These are phyloP conservation scores for Murraya paniculata DNA, from an alignment of 345 rosid species.

Conservation along the genomic window DNA sequence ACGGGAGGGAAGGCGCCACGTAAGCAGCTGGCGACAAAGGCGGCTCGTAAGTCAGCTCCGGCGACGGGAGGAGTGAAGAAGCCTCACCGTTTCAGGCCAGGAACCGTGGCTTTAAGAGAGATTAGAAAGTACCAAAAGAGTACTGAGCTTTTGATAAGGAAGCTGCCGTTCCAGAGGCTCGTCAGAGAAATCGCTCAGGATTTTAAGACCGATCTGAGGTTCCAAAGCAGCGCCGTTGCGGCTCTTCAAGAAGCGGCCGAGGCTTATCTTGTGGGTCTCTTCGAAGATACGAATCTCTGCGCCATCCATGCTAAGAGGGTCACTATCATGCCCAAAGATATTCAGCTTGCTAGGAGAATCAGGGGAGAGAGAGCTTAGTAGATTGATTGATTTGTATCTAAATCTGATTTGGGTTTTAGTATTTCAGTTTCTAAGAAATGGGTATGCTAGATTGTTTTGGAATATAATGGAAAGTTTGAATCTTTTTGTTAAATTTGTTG, in stretches of 20 bases:
- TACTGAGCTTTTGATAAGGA: slow-evolving; percentile 49
- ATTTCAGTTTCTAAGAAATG: too few relatives aligned
- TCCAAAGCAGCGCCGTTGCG: slow-evolving; percentile 57
- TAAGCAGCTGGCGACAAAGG: slow-evolving; percentile 62
- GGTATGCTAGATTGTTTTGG: too few relatives aligned
- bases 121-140: slow-evolving; percentile 62
- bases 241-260: slow-evolving; percentile 59
- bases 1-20: slow-evolving; percentile 67
- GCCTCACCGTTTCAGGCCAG: slow-evolving; percentile 64
- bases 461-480: too few relatives aligned
- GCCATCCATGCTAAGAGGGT: slow-evolving; percentile 65
- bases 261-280: slow-evolving; percentile 48
- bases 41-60: slow-evolving; percentile 59
- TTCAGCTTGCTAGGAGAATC: slow-evolving; percentile 55
- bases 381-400: neutral
- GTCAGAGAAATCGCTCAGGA: slow-evolving; percentile 62
- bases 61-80: slow-evolving; percentile 71
- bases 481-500: too few relatives aligned
- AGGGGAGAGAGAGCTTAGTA: slow-evolving; percentile 47
- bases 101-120: slow-evolving; percentile 53
- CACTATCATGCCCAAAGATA: slow-evolving; percentile 63
- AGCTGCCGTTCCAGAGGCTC: slow-evolving; percentile 54
- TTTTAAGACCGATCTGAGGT: slow-evolving; percentile 53
- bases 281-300: slow-evolving; percentile 51
- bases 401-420: neutral